Percentiles rank a stretch among this genome's conserved stretches.
Evolutionary conservation across 2,329 filamentous ascomycete genomes (phyloP).

Genomic region (Ceratocystis eucalypticola): DNA sequence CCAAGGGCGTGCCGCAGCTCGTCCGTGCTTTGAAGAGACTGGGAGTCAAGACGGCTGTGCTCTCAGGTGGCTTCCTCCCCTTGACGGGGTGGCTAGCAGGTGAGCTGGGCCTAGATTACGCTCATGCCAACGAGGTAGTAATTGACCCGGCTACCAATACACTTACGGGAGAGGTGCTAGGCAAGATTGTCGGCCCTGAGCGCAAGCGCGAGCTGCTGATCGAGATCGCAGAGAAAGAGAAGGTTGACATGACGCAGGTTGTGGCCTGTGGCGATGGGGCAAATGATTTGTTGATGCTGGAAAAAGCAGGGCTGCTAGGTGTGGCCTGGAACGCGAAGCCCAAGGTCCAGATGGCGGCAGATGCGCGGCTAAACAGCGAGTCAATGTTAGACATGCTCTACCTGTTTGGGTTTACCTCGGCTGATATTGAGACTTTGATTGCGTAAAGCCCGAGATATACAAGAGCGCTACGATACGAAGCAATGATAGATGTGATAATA

Average conservation of each 20-base stretch:
- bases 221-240: conserved; percentile 56
- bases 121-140: conserved; percentile 72
- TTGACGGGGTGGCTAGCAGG: conserved; percentile 74
- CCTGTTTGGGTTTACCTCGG: conserved; percentile 55
- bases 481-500: not conserved
- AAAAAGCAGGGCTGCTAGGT: conserved; percentile 52
- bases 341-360: conserved; percentile 63
- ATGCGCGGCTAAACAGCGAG: conserved; percentile 55
- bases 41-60: conserved; percentile 76
- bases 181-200: conserved; percentile 61
- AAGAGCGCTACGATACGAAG: not conserved
- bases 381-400: conserved; percentile 60
- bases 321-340: conserved; percentile 80
- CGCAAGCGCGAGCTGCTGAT: conserved; percentile 59
- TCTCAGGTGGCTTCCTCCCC: conserved; percentile 85
- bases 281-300: conserved; percentile 72
- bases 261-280: conserved; percentile 70
- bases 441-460: conserved; percentile 20
- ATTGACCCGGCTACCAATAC: conserved; percentile 40
- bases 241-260: conserved; percentile 50
- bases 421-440: conserved; percentile 43
- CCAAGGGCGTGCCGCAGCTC: conserved; percentile 64
- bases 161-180: conserved; percentile 59
- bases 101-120: conserved; percentile 73
- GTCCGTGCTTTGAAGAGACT: conserved; percentile 60